Base-by-base conservation (phyloP, 805 yeast species). In the Maudiozyma bulderi region DNA sequence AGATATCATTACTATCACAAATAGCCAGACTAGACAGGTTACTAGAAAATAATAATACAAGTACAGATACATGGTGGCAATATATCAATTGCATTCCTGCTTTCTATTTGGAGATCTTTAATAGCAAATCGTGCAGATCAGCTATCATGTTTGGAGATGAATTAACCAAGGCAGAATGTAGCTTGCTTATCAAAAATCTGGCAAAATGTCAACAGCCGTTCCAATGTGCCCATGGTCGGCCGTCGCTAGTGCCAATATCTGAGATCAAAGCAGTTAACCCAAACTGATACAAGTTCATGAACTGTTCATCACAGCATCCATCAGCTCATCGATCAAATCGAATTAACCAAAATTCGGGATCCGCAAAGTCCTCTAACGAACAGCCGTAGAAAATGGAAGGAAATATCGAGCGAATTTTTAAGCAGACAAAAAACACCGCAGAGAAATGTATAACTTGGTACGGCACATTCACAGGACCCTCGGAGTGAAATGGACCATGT, bases 161-260 rank as follows among this genome's bases (percentile, higher is more conserved):
- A 1, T 60, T 88, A 41, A 56, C 70, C 0, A 49, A 40, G 2
- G 50, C 47, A 0, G 76, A 81, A 46, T 81, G 86, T 64, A 51
- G 54, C 6, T 41, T 59, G 0, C 56, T 86, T 26, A 55, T 86
- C 0, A 34, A 44, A 1, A 52, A 64, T 1, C 67, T 87, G 31
- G 54, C 69, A 0, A 26, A 47, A 3, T 86, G 95, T 57, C 56
- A 65, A 11, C 63, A 72, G 15, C 95, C 95, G 0, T 83, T 85
- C 54, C 80, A 76, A 48, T 88, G 95, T 69, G 95, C 95, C 0
- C 95, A 87, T 62, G 95, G 95, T 0, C 65, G 95, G 49, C 95
- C 95, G 0, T 76, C 88, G 0, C 61, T 83, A 6, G 40, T 46
- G 1, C 47, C 49, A 3, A 34, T 49, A 6, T 34, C 47, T 0